These are phyloP conservation scores for Fusarium udum DNA, from an alignment of 2,329 filamentous ascomycete genomes.

Conservation along the genomic window DNA sequence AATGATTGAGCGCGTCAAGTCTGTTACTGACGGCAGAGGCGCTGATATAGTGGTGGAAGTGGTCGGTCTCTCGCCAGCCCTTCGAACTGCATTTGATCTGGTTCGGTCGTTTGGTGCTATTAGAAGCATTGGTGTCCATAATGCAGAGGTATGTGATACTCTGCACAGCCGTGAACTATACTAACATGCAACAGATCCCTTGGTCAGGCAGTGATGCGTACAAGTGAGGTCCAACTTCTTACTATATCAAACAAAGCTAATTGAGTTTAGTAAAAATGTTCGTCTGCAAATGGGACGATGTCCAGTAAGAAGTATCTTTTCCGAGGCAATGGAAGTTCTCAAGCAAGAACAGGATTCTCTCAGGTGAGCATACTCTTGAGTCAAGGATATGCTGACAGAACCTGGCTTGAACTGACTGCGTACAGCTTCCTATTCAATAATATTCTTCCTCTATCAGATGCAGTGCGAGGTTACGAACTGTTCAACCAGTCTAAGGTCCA, in stretches of 20 bases:
- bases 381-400: background rate
- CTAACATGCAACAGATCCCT: constrained; percentile 61
- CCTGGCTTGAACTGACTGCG: background rate
- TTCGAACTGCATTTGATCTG: constrained; percentile 76
- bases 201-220: constrained; percentile 73
- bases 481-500: constrained; percentile 79
- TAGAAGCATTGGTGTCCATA: constrained; percentile 80
- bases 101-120: constrained; percentile 77
- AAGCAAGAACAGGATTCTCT: constrained; percentile 72
- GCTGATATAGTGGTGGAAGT: constrained; percentile 87
- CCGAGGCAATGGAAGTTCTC: constrained; percentile 70
- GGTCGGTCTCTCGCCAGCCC: constrained; percentile 75
- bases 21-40: constrained; percentile 79
- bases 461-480: constrained; percentile 73
- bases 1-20: constrained; percentile 74
- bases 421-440: constrained; percentile 80
- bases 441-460: constrained; percentile 74
- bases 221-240: constrained; percentile 47
- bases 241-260: constrained; percentile 9
- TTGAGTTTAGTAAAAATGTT: constrained; percentile 69
- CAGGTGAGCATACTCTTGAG: constrained; percentile 57
- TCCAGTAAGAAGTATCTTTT: constrained; percentile 76
- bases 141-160: constrained; percentile 65
- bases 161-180: accelerated
- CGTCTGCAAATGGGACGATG: constrained; percentile 81